A percentile compares a stretch with the other conserved stretches of the same genome.
Conservation (phyloP, 2,329 filamentous ascomycete genomes). For the Chaetomiaceae sp. region DNA sequence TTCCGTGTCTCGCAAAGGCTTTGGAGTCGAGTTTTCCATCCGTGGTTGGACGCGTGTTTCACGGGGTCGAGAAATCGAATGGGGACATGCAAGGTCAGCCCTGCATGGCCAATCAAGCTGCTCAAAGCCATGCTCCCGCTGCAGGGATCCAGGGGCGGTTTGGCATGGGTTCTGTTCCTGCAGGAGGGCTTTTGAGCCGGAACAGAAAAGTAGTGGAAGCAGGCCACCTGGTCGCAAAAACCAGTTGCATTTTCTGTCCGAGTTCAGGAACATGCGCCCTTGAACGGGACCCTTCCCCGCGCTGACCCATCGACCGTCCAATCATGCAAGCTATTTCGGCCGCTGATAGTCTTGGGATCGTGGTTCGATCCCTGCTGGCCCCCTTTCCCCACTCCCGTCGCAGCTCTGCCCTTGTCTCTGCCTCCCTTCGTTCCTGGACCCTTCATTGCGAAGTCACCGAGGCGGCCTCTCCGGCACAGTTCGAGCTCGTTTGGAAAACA, state of each 20-base stretch:
- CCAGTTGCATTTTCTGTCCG: slow-evolving; percentile 1
- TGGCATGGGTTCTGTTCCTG: background rate
- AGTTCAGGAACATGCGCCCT: too few species aligned
- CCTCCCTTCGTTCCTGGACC: slow-evolving; percentile 12
- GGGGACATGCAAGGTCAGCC: slow-evolving; percentile 6
- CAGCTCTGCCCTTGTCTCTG: slow-evolving; percentile 13
- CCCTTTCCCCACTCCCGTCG: slow-evolving; percentile 17
- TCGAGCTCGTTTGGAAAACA: background rate
- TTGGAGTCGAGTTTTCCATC: background rate
- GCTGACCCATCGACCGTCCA: slow-evolving; percentile 2
- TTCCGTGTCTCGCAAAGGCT: slow-evolving; percentile 17
- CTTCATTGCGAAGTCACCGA: slow-evolving; percentile 5
- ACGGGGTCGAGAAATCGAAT: background rate
- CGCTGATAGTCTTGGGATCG: background rate
- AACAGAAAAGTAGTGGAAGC: too few species aligned
- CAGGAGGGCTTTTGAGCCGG: background rate
- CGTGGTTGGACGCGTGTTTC: slow-evolving; percentile 14
- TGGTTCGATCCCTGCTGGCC: slow-evolving; percentile 1
- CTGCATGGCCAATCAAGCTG: slow-evolving; percentile 3
- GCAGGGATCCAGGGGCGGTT: background rate
- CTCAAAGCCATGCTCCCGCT: background rate
- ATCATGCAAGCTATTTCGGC: slow-evolving; percentile 4
- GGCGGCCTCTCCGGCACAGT: slow-evolving; percentile 16
- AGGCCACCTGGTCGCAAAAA: too few species aligned
- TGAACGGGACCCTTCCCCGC: slow-evolving; percentile 1